Base-by-base conservation (phyloP, 257 asterid genomes). In the Plantago major region DNA sequence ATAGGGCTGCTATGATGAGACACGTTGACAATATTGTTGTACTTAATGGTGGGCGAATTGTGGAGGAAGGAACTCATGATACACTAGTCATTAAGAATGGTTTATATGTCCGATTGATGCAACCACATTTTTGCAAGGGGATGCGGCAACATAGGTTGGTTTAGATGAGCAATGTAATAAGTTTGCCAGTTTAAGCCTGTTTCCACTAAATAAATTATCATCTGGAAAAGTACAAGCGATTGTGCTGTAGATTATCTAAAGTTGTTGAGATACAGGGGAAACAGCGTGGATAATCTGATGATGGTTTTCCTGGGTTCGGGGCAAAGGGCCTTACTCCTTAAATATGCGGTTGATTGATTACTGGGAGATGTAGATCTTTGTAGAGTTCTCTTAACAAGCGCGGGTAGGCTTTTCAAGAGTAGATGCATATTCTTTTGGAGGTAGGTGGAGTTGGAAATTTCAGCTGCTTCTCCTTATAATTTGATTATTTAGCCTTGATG, bases 1-100 rank as follows among this genome's bases (percentile, higher is more conserved):
- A 93, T 63, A 74, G 99, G 37, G 97, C 97, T 46, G 99, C 99
- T 58, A 87, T 89, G 97, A 93, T 93, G 99, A 85, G 97, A 71
- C 99, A 89, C 55, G 99, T 93, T 30, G 99, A 93, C 80, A 89
- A 81, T 67, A 82, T 93, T 58, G 99, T 93, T 59, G 99, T 93
- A 30, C 94, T 93, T 46, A 89, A 93, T 71, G 97, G 99, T 64
- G 99, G 99, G 51, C 68, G 84, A 64, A 93, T 93, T 58, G 99
- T 93, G 48, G 99, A 93, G 83, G 97, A 89, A 74, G 99, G 99
- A 42, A 75, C 84, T 60, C 99, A 93, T 22, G 97, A 87, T 70
- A 62, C 87, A 2, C 75, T 93, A 51, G 72, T 82, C 78, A 72
- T 83, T 1, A 93, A 85, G 76, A 89, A 85, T 68, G 89, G 97